A percentile compares a stretch with the other conserved stretches of the same genome.
phyloP scores from a whole-genome alignment of 108 stramenopile species.

The Cyclotella cryptica region DNA sequence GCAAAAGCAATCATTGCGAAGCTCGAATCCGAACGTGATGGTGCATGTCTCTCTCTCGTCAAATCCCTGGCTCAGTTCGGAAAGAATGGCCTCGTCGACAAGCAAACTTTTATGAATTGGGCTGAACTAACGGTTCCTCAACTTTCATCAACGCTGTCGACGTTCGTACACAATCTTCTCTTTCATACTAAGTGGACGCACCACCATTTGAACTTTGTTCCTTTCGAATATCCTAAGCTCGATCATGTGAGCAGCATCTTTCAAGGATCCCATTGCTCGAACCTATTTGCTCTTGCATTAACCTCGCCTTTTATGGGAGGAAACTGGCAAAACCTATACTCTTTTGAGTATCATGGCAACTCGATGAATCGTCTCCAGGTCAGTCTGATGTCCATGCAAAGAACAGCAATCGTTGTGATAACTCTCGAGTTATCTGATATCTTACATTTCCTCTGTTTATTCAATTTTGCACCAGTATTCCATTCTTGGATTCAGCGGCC shows the following conservation, averaged over 20 bases:
- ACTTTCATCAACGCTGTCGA: conserved; percentile 41
- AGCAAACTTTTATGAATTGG: conserved; percentile 43
- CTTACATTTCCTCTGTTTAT: neutral
- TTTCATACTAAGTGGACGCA: conserved; percentile 45
- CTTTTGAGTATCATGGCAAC: conserved; percentile 44
- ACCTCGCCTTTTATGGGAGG: conserved; percentile 42
- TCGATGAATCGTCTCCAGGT: conserved; percentile 53
- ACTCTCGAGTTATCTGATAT: neutral
- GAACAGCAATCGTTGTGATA: neutral
- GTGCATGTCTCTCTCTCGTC: conserved; percentile 36
- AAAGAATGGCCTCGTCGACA: conserved; percentile 27
- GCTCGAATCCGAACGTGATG: conserved; percentile 44
- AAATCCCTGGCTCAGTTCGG: conserved; percentile 43
- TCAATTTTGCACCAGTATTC: conserved; percentile 27
- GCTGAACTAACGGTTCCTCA: conserved; percentile 44
- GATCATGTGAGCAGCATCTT: conserved; percentile 48
- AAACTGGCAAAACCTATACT: conserved; percentile 52
- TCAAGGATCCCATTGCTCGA: conserved; percentile 29
- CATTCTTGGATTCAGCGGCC: conserved; percentile 48
- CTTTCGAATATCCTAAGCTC: conserved; percentile 37
- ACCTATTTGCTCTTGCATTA: conserved; percentile 46
- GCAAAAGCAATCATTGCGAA: conserved; percentile 30
- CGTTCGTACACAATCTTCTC: conserved; percentile 52
- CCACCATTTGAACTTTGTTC: conserved; percentile 48
- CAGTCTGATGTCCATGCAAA: neutral